Evolutionary conservation across 164 flowering plant genomes (phyloP), one percentile per base, ranked within the genome.

Genomic region (Vitis amurensis): DNA sequence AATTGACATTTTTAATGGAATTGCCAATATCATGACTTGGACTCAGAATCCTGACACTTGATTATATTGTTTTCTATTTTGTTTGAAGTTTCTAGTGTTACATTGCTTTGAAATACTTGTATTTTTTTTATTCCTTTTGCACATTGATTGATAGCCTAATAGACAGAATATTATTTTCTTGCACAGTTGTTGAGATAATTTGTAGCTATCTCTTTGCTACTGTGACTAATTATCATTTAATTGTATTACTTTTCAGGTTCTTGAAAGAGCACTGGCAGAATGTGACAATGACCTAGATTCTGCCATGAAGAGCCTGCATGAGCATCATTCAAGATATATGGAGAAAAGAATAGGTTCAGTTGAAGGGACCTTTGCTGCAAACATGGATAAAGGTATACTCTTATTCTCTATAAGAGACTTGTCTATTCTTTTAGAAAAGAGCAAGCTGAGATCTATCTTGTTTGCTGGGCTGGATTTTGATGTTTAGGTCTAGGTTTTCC

Each of bases 221-320:
- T 14, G 10, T 37, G 37, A n/a, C 11, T 59, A n/a, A 8, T 55
- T 13, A 50, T 63, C 2, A 1, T 50, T 68, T 68, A 0, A 14
- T 44, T 11, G 17, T 67, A 1, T 29, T 55, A 3, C n/a, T 11
- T 71, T 68, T 52, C 82, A 91, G 92, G 67, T 84, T 78, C 88
- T 89, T 49, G 90, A 81, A 83, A 82, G 79, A 67, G 80, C 87
- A 12, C 66, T 89, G 13, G 84, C 80, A 71, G 86, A 88, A 72
- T 83, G 86, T 66, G 87, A 84, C 50, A 69, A 84, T 82, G 94
- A 91, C 77, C 37, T 91, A 53, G 90, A 87, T 74, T 71, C 84
- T 64, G 88, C 97, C 9, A 83, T 87, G 73, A 85, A 78, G 73
- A 76, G 83, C 59, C 73, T 91, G 76, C 67, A 78, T 57, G 87